These are phyloP conservation scores for Malus fusca DNA, from an alignment of 306 rosid species.

Conservation along the genomic window DNA sequence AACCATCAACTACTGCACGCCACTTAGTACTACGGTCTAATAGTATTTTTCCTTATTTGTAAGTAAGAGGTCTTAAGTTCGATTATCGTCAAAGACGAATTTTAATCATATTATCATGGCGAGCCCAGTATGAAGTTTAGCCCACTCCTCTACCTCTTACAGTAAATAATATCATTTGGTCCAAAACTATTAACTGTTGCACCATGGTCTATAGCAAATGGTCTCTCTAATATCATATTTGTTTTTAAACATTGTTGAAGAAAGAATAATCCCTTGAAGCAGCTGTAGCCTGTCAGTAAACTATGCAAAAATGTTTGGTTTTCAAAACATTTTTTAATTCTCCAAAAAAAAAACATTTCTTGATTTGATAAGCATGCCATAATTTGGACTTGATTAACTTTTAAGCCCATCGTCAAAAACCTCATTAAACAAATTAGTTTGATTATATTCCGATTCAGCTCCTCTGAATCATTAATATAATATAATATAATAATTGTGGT, in stretches of 20 bases:
- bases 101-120: rapidly evolving
- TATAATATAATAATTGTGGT: background rate
- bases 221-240: no score
- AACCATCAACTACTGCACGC: no score
- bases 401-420: background rate
- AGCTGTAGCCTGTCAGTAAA: constrained; percentile 33
- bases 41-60: rapidly evolving
- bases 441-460: constrained; percentile 27
- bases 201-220: no score
- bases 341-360: no score
- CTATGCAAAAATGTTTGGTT: constrained; percentile 12
- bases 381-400: constrained; percentile 26
- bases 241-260: background rate
- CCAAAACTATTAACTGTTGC: no score
- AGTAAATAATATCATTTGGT: no score
- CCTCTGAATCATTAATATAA: background rate
- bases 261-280: constrained; percentile 23
- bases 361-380: constrained; percentile 11
- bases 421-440: background rate
- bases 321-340: constrained; percentile 3
- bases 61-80: no score
- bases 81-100: rapidly evolving
- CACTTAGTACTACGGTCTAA: no score
- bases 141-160: no score
- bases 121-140: rapidly evolving